These are phyloP conservation scores for Diaporthe aspalathi DNA, from an alignment of 2,329 filamentous ascomycete genomes.

Conservation along the genomic window DNA sequence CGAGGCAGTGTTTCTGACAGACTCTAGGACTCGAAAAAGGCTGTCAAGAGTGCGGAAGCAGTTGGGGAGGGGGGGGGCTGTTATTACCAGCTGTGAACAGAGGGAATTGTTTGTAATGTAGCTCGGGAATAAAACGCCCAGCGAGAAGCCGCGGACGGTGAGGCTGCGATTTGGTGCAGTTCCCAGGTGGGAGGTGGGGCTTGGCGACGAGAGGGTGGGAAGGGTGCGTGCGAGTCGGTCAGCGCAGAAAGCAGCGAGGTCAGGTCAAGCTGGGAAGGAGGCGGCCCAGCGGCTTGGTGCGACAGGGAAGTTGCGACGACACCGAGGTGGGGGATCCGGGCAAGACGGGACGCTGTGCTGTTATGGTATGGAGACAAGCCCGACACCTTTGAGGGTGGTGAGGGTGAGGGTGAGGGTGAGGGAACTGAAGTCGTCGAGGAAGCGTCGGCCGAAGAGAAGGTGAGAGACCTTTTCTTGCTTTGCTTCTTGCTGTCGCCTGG, in stretches of 20 bases:
- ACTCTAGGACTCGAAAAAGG: conserved; percentile 4
- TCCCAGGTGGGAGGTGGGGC: conserved; percentile 35
- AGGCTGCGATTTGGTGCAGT: conserved; percentile 32
- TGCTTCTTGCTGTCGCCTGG: conserved; percentile 9
- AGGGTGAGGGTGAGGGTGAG: too few relatives aligned
- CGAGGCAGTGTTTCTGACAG: conserved; percentile 21
- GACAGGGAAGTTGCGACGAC: conserved; percentile 28
- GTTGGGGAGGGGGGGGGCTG: not conserved
- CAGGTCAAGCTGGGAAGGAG: not conserved
- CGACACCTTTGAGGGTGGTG: not conserved
- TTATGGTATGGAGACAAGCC: conserved; percentile 17
- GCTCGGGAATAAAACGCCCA: conserved; percentile 16
- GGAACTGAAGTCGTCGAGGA: conserved; percentile 1
- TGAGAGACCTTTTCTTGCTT: conserved; percentile 18
- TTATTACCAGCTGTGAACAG: conserved; percentile 1
- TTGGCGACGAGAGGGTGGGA: conserved; percentile 29
- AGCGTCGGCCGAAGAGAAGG: not conserved
- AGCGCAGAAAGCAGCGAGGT: conserved; percentile 12
- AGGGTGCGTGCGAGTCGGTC: conserved; percentile 33
- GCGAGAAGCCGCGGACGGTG: conserved; percentile 24
- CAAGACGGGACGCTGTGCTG: not conserved
- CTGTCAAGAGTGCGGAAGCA: not conserved
- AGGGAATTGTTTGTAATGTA: not conserved
- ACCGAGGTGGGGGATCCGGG: conserved; percentile 23
- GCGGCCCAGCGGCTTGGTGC: conserved; percentile 32